Conservation (phyloP, 1,284 basidiomycete genomes). For the Ceratorhiza oryzae-sativae region DNA sequence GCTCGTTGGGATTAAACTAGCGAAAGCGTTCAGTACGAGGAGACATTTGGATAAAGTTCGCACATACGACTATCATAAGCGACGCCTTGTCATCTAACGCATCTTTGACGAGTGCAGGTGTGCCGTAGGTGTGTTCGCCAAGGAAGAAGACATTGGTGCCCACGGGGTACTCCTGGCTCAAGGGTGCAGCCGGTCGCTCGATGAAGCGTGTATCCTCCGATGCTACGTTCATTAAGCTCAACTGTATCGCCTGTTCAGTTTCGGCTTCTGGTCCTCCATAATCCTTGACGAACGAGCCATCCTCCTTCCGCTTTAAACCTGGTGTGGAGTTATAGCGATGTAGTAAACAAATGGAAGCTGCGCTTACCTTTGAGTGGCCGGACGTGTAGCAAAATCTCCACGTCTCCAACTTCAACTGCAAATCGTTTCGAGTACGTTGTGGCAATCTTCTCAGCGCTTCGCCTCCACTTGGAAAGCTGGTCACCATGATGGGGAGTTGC, state of each 20-base stretch:
- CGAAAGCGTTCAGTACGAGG: conserved; percentile 32
- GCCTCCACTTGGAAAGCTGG: conserved; percentile 74
- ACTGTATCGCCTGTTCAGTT: conserved; percentile 84
- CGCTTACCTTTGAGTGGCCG: conserved; percentile 81
- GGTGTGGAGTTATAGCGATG: conserved; percentile 6
- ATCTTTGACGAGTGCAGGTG: conserved; percentile 84
- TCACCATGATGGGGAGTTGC: conserved; percentile 71
- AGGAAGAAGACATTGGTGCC: conserved; percentile 95
- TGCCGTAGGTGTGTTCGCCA: conserved; percentile 92
- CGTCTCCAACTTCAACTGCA: conserved; percentile 83
- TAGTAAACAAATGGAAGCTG: conserved; percentile 30
- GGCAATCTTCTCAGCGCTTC: conserved; percentile 82
- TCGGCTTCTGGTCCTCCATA: conserved; percentile 87
- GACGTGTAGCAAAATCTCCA: conserved; percentile 84
- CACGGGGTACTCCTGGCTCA: conserved; percentile 89
- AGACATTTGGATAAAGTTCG: not conserved
- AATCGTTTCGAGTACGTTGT: conserved; percentile 86
- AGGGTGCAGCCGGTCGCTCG: conserved; percentile 81
- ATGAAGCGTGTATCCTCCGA: conserved; percentile 90
- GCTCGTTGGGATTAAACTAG: conserved; percentile 86
- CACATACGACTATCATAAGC: conserved; percentile 79
- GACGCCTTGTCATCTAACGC: conserved; percentile 74
- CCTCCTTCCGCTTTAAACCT: conserved; percentile 89
- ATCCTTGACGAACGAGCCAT: conserved; percentile 92
- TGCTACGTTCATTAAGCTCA: conserved; percentile 76